Conservation (phyloP, 139 green algal species). For the Diplosphaera chodatii region DNA sequence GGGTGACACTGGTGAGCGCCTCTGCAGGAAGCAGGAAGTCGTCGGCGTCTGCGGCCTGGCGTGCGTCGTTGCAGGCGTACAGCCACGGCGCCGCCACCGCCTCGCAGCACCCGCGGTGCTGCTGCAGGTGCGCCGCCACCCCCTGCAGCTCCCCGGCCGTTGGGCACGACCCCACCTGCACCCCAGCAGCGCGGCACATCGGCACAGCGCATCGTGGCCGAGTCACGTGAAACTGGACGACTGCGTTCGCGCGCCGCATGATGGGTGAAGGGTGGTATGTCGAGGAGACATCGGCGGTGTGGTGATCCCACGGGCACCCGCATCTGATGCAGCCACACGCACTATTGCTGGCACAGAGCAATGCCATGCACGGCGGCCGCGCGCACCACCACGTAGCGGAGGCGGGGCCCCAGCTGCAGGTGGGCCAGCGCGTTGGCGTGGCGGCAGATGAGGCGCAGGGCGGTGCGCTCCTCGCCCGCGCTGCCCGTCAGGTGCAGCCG, state of each 20-base stretch:
- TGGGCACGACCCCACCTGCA: neutral
- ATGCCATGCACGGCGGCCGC: too few species aligned
- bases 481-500: neutral
- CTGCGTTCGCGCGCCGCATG: too few species aligned
- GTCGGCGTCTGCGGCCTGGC: neutral
- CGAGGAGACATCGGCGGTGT: too few species aligned
- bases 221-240: too few species aligned
- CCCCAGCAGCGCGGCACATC: too few species aligned
- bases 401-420: neutral
- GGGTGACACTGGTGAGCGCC: neutral
- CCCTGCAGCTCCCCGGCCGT: neutral
- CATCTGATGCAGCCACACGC: too few species aligned
- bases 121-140: neutral
- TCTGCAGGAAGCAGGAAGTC: neutral
- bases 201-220: too few species aligned
- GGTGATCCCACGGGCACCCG: too few species aligned
- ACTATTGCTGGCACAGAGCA: too few species aligned
- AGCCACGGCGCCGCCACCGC: neutral
- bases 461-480: neutral
- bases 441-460: neutral
- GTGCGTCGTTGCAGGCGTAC: neutral
- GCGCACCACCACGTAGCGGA: neutral
- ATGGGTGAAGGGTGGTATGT: too few species aligned
- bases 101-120: neutral
- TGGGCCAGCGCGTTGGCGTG: neutral